Conservation (phyloP, 2,329 filamentous ascomycete genomes). For the Massarina eburnea region DNA sequence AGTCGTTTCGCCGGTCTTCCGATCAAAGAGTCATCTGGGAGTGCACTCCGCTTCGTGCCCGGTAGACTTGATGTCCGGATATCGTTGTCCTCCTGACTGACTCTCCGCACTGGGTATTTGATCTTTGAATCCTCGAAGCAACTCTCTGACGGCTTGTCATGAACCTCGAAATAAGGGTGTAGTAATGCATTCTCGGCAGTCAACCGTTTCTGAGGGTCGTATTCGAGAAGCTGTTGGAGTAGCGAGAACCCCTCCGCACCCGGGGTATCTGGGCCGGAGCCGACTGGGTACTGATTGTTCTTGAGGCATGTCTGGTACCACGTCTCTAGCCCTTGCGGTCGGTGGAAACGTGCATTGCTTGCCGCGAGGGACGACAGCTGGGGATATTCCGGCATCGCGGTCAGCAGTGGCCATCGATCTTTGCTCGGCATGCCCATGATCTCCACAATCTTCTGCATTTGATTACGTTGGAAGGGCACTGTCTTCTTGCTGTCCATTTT, state of each 20-base stretch:
- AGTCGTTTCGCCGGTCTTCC: slow-evolving; percentile 57
- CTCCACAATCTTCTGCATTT: slow-evolving; percentile 99
- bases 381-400: slow-evolving; percentile 82
- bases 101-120: slow-evolving; percentile 86
- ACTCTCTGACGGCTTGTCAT: slow-evolving; percentile 64
- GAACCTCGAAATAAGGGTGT: slow-evolving; percentile 79
- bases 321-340: slow-evolving; percentile 67
- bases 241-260: slow-evolving; percentile 76
- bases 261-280: slow-evolving; percentile 39
- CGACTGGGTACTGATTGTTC: slow-evolving; percentile 49
- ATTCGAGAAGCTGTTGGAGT: slow-evolving; percentile 81
- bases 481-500: slow-evolving; percentile 99
- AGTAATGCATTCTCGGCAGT: slow-evolving; percentile 87
- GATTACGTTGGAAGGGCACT: slow-evolving; percentile 94
- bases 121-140: slow-evolving; percentile 89
- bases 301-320: slow-evolving; percentile 56
- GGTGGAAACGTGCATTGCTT: slow-evolving; percentile 52
- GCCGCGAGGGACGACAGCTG: slow-evolving; percentile 62
- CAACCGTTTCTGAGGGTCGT: slow-evolving; percentile 85
- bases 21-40: slow-evolving; percentile 78
- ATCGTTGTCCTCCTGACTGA: slow-evolving; percentile 94
- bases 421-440: slow-evolving; percentile 90
- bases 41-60: slow-evolving; percentile 83
- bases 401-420: slow-evolving; percentile 82
- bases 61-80: slow-evolving; percentile 87